These are phyloP conservation scores for Waltergamsia citrina DNA, from an alignment of 2,329 filamentous ascomycete species.

Conservation along the genomic window DNA sequence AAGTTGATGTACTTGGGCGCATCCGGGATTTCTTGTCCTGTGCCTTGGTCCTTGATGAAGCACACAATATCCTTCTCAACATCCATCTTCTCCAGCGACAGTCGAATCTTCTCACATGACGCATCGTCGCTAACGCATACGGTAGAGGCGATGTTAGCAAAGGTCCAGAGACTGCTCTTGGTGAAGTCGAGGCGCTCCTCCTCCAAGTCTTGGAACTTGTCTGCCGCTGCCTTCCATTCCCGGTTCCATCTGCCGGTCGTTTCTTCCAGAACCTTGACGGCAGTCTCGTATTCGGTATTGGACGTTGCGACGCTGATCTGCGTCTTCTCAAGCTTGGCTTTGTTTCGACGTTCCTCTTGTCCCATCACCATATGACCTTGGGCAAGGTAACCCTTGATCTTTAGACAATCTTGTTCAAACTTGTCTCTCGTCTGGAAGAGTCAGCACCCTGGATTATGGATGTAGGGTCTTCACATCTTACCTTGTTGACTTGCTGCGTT, in stretches of 20 bases:
- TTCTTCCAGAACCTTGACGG: conserved; percentile 88
- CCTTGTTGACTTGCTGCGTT: conserved; percentile 85
- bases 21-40: conserved; percentile 94
- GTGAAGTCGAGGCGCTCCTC: conserved; percentile 95
- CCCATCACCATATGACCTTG: conserved; percentile 99
- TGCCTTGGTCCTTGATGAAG: conserved; percentile 85
- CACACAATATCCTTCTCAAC: conserved; percentile 87
- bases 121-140: conserved; percentile 96
- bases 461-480: conserved; percentile 20
- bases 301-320: conserved; percentile 89
- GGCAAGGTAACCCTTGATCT: conserved; percentile 96
- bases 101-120: conserved; percentile 90
- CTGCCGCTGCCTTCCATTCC: conserved; percentile 95
- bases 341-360: conserved; percentile 97
- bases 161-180: conserved; percentile 96
- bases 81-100: conserved; percentile 90
- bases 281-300: conserved; percentile 87
- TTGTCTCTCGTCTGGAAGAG: conserved; percentile 67
- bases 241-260: conserved; percentile 94
- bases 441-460: neutral
- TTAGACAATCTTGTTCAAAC: conserved; percentile 95
- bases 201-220: conserved; percentile 98
- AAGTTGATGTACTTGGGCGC: conserved; percentile 99
- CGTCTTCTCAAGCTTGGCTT: conserved; percentile 96
- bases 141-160: conserved; percentile 93